phyloP scores from a whole-genome alignment of 345 rosid genomes.

The Euphorbia pulcherrima region DNA sequence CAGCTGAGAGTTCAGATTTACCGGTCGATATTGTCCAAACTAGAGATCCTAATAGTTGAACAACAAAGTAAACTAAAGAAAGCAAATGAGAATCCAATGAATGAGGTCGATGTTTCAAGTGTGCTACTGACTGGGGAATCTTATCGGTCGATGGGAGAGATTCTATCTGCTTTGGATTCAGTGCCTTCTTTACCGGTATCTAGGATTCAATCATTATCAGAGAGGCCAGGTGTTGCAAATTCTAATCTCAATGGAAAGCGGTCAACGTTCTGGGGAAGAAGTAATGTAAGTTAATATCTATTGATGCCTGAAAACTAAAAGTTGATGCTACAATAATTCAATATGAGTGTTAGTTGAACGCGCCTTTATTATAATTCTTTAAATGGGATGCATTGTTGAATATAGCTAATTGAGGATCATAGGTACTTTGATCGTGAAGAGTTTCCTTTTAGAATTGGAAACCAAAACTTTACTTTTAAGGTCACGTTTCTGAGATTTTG shows the following conservation, averaged over 20 bases:
- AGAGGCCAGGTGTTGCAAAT: conserved; percentile 50
- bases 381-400: background rate
- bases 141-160: conserved; percentile 68
- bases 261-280: conserved; percentile 89
- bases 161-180: conserved; percentile 56
- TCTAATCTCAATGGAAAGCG: conserved; percentile 60
- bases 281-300: conserved; percentile 52
- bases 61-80: conserved; percentile 51
- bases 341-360: background rate
- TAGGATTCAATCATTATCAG: conserved; percentile 57
- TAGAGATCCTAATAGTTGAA: conserved; percentile 45
- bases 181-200: conserved; percentile 49
- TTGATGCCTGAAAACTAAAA: conserved; percentile 13
- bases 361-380: background rate
- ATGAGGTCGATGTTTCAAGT: conserved; percentile 42
- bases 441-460: too few species aligned
- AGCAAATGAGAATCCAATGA: conserved; percentile 47
- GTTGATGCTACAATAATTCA: conserved; percentile 1
- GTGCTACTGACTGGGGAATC: conserved; percentile 58
- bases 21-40: conserved; percentile 37
- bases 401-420: background rate
- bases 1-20: conserved; percentile 41
- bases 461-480: too few species aligned
- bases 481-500: too few species aligned
- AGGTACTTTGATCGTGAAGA: too few species aligned